Conservation (phyloP, 176 grass and related monocot genomes). For the Oryza brachyantha region DNA sequence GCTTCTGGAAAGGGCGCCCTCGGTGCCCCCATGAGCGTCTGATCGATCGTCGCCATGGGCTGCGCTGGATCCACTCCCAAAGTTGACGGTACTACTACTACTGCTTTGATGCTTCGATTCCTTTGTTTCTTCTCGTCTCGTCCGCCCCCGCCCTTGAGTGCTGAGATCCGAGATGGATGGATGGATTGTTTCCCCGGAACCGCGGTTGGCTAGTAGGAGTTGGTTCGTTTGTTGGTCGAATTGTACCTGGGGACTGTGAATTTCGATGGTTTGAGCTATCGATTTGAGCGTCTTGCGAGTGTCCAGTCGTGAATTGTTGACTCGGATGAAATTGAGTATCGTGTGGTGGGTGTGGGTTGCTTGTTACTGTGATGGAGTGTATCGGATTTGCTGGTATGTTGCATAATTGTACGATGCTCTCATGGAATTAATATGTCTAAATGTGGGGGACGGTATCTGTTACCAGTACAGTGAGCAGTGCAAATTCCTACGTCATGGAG, state of each 20-base stretch:
- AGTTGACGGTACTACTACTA: conserved; percentile 48
- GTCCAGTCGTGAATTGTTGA: conserved; percentile 4
- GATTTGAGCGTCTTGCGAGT: neutral
- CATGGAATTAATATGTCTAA: neutral
- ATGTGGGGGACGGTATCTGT: neutral
- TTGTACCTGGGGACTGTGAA: neutral
- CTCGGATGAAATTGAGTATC: neutral
- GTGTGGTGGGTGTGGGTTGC: neutral
- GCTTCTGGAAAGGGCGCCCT: conserved; percentile 32
- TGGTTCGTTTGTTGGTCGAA: neutral
- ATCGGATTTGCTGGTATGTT: neutral
- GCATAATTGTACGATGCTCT: neutral
- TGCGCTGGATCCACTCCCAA: conserved; percentile 85
- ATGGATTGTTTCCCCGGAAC: neutral
- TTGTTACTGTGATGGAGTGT: neutral
- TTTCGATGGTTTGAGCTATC: neutral
- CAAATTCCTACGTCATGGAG: neutral
- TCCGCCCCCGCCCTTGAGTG: neutral
- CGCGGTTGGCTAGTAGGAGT: neutral
- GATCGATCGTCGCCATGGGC: conserved; percentile 56
- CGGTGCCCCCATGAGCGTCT: conserved; percentile 31
- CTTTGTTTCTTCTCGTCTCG: neutral
- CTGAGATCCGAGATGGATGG: conserved; percentile 8
- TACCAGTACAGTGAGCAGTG: neutral
- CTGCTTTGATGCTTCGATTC: conserved; percentile 4